Base-by-base conservation (phyloP, 2,329 filamentous ascomycete species). In the Berkeleyomyces basicola region DNA sequence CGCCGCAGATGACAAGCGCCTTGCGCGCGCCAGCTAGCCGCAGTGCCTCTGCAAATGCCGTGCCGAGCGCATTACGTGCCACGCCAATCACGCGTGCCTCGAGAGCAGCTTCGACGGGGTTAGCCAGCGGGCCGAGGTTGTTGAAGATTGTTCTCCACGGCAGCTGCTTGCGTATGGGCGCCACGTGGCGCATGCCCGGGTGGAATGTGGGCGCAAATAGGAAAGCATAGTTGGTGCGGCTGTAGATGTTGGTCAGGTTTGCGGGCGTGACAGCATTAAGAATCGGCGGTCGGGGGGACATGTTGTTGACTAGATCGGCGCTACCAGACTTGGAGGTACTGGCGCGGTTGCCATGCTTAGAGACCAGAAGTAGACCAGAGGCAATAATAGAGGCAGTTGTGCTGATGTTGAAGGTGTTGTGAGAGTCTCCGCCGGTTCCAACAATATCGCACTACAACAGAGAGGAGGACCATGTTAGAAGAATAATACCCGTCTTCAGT, bases 101-200 rank as follows among this genome's bases (percentile, higher is more conserved):
- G 64, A 99, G 82, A 43, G 82, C 73, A 68, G 85, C 83, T 69
- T 96, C 88, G 16, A 95, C 82, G 0, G 93, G 93, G 73, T 97
- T 97, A 55, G 90, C 87, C 37, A 99, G 78, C 0, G 93, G 93
- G 0, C 93, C 93, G 59, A 99, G 81, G 14, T 99, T 82, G 74
- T 99, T 99, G 83, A 99, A 99, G 68, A 99, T 92, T 1, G 93
- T 99, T 69, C 93, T 84, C 80, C 93, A 92, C 64, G 92, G 92
- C 31, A 99, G 82, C 71, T 95, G 87, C 70, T 84, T 88, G 66
- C 93, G 86, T 67, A 96, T 85, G 1, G 86, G 83, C 3, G 90
- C 90, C 46, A 93, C 90, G 72, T 91, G 86, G 71, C 84, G 86
- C 86, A 97, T 96, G 58, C 90, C 92, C 0, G 90, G 90, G 75